A percentile compares a stretch with the other conserved stretches of the same genome.
Evolutionary conservation across 768 basidiomycete species (phyloP).

Genomic region (Sistotremastrum suecicum): DNA sequence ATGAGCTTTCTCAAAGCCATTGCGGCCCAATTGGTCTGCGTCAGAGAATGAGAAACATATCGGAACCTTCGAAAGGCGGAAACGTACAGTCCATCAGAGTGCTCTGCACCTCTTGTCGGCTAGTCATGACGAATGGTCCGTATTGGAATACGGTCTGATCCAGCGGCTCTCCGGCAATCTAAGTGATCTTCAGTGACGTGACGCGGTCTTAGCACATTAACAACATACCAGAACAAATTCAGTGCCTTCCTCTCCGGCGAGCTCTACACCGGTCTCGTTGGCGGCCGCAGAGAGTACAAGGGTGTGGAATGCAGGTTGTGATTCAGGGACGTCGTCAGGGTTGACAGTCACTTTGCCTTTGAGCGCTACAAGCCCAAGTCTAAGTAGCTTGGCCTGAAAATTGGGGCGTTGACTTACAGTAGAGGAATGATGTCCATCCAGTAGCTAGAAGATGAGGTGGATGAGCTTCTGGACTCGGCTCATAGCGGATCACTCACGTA

Average conservation of each 20-base stretch:
- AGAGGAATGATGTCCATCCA: conserved; percentile 87
- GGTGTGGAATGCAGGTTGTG: conserved; percentile 56
- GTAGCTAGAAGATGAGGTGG: conserved; percentile 27
- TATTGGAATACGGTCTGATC: conserved; percentile 82
- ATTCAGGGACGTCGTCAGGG: conserved; percentile 18
- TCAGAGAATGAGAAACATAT: conserved; percentile 6
- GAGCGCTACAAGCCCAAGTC: conserved; percentile 29
- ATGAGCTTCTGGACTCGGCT: not conserved
- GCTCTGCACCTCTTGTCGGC: conserved; percentile 62
- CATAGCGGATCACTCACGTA: conserved; percentile 37
- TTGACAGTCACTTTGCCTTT: conserved; percentile 57
- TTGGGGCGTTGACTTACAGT: conserved; percentile 34
- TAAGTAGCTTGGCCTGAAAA: not conserved
- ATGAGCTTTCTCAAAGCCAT: conserved; percentile 86
- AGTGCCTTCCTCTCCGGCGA: conserved; percentile 49
- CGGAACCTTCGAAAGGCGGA: not conserved
- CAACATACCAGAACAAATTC: conserved; percentile 56
- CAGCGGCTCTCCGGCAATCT: conserved; percentile 80
- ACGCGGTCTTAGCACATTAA: not conserved
- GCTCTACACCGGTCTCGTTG: conserved; percentile 51
- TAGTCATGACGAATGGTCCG: conserved; percentile 81
- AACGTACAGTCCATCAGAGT: conserved; percentile 68
- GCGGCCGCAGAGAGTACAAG: conserved; percentile 57
- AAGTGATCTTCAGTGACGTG: not conserved
- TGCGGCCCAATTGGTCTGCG: conserved; percentile 54